phyloP scores from a whole-genome alignment of 2,329 filamentous ascomycete species.

The Alternaria arborescens region DNA sequence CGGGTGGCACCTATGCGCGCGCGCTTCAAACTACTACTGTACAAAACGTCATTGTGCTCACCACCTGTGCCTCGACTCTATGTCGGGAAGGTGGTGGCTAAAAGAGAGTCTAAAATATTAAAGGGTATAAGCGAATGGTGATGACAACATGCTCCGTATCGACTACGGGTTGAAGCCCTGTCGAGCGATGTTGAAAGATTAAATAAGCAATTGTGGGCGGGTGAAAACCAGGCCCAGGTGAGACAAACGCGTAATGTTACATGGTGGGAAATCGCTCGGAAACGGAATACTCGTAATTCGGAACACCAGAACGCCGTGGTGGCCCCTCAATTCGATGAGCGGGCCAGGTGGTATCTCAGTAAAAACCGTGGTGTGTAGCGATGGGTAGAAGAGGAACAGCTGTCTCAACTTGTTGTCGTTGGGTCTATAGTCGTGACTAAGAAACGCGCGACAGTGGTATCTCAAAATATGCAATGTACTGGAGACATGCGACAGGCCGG shows the following conservation, averaged over 20 bases:
- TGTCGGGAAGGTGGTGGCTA: slow-evolving; percentile 32
- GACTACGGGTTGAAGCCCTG: slow-evolving; percentile 27
- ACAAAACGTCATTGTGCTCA: slow-evolving; percentile 45
- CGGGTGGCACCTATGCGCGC: slow-evolving; percentile 13
- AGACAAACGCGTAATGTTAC: slow-evolving; percentile 41
- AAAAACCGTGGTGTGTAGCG: slow-evolving; percentile 35
- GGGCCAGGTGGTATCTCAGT: slow-evolving; percentile 34
- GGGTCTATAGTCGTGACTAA: slow-evolving; percentile 36
- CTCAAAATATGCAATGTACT: slow-evolving; percentile 40
- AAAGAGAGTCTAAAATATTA: slow-evolving; percentile 51
- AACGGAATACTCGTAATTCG: slow-evolving; percentile 36
- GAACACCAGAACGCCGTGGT: slow-evolving; percentile 35
- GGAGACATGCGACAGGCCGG: slow-evolving; percentile 2
- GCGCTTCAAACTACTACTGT: slow-evolving; percentile 37
- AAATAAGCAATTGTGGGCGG: slow-evolving; percentile 13
- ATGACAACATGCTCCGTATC: slow-evolving; percentile 36
- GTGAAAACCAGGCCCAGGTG: slow-evolving; percentile 12
- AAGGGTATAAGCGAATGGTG: slow-evolving; percentile 49
- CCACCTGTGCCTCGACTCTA: slow-evolving; percentile 16
- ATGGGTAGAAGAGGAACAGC: slow-evolving; percentile 41
- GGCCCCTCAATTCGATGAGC: slow-evolving; percentile 14
- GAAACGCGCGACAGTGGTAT: slow-evolving; percentile 49
- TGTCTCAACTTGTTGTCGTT: slow-evolving; percentile 39
- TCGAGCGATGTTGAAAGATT: slow-evolving; percentile 27
- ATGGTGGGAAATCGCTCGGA: slow-evolving; percentile 37